Evolutionary conservation across 176 grass and related monocot species (phyloP).

Genomic region (Oropetium thomaeum): DNA sequence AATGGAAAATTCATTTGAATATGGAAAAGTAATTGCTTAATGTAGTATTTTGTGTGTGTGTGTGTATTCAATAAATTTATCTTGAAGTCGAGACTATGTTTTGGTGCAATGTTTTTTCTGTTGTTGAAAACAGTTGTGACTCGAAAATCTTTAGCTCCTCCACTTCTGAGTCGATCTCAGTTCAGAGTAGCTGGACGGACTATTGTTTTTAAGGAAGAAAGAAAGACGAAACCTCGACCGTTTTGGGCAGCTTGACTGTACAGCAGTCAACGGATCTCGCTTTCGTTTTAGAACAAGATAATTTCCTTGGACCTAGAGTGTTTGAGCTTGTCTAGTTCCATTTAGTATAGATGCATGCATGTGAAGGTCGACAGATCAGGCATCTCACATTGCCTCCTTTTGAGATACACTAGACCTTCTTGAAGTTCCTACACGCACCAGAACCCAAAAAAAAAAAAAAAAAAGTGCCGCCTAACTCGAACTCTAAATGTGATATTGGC

Average conservation of each 20-base stretch:
- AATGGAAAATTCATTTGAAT: not conserved
- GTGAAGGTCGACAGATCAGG: not conserved
- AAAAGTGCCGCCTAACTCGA: too few species aligned
- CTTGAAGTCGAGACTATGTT: too few species aligned
- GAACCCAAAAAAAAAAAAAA: not conserved
- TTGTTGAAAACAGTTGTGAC: not conserved
- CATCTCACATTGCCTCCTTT: not conserved
- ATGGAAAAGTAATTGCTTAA: too few species aligned
- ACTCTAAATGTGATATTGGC: too few species aligned
- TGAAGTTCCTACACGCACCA: not conserved
- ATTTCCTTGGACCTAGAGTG: too few species aligned
- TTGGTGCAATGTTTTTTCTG: not conserved
- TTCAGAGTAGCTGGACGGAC: not conserved
- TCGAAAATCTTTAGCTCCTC: not conserved
- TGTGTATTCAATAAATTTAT: too few species aligned
- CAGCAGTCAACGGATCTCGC: not conserved
- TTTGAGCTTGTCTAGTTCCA: not conserved
- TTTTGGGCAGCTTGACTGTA: not conserved
- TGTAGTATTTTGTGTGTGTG: too few species aligned
- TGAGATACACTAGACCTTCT: too few species aligned
- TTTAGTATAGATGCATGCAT: not conserved
- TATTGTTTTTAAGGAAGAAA: not conserved
- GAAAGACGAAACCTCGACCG: not conserved
- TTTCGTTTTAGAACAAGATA: not conserved
- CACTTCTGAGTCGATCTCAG: not conserved